Evolutionary conservation across 2,329 filamentous ascomycete species (phyloP).

Genomic region (Phaeosphaeriaceae sp.): DNA sequence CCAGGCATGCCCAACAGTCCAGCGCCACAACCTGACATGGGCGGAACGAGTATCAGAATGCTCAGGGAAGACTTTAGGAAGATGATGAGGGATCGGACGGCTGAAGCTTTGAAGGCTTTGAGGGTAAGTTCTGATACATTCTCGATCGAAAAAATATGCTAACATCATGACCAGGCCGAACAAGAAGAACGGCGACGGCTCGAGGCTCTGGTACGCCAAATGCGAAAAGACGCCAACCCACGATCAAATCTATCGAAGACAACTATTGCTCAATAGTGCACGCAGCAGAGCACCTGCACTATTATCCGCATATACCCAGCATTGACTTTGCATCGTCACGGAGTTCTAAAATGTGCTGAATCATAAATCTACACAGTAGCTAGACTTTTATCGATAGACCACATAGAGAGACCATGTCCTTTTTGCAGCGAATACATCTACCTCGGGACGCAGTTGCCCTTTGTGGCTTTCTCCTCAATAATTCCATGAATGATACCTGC

Average conservation of each 20-base stretch:
- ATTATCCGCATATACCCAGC: conserved; percentile 7
- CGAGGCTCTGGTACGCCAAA: conserved; percentile 67
- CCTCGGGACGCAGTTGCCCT: background rate
- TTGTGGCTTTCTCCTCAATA: background rate
- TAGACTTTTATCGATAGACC: background rate
- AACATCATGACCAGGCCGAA: conserved; percentile 62
- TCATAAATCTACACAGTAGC: background rate
- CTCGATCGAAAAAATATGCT: conserved; percentile 12
- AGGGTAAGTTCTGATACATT: conserved; percentile 60
- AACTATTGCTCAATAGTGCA: conserved; percentile 9
- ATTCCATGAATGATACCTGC: background rate
- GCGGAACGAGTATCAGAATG: conserved; percentile 72
- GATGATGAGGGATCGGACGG: conserved; percentile 78
- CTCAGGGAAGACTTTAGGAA: conserved; percentile 79
- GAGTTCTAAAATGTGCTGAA: conserved; percentile 3
- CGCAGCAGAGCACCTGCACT: background rate
- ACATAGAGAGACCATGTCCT: background rate
- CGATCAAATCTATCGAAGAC: conserved; percentile 22
- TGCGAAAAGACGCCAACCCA: conserved; percentile 53
- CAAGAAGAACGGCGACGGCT: conserved; percentile 74
- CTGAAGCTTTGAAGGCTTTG: conserved; percentile 70
- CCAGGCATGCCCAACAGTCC: conserved; percentile 53
- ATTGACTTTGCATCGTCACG: conserved; percentile 4
- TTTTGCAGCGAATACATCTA: background rate
- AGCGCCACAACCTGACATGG: conserved; percentile 44